A percentile compares a stretch with the other conserved stretches of the same genome.
These are phyloP conservation scores for Alectoria sarmentosa DNA, from an alignment of 495 filamentous ascomycete genomes.

Conservation along the genomic window DNA sequence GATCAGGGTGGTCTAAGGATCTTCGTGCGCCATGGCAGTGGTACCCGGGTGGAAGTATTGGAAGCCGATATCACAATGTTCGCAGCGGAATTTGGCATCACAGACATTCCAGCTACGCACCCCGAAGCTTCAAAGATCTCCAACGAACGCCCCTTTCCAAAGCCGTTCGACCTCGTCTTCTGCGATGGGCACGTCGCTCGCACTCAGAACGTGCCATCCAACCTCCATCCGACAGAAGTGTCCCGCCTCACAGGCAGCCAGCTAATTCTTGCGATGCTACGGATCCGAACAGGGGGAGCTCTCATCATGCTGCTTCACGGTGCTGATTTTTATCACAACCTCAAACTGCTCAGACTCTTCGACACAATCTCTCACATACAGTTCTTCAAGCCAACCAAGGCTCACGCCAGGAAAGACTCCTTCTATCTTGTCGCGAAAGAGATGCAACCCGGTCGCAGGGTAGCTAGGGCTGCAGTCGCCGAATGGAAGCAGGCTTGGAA, in stretches of 20 bases:
- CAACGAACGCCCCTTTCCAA: constrained; percentile 22
- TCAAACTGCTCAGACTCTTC: constrained; percentile 37
- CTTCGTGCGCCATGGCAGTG: constrained; percentile 27
- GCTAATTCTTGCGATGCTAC: constrained; percentile 39
- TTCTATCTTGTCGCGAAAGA: constrained; percentile 50
- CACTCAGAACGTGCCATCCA: too few relatives aligned
- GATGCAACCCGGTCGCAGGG: neutral
- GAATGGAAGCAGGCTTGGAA: neutral
- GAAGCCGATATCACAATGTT: constrained; percentile 51
- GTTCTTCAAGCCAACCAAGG: constrained; percentile 41
- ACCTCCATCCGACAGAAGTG: constrained; percentile 37
- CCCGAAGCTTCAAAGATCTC: constrained; percentile 39
- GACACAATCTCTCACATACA: constrained; percentile 37
- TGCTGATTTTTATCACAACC: constrained; percentile 34
- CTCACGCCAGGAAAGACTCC: constrained; percentile 40
- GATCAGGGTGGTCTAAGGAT: constrained; percentile 40
- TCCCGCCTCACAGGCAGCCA: constrained; percentile 34
- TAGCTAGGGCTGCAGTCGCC: neutral
- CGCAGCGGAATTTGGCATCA: constrained; percentile 42
- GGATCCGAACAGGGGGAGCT: constrained; percentile 35
- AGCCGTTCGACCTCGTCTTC: constrained; percentile 46
- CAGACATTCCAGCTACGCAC: constrained; percentile 37
- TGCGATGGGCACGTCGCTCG: constrained; percentile 53
- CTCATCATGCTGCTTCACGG: constrained; percentile 43
- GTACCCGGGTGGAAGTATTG: constrained; percentile 22